Base-by-base conservation (phyloP, 2,329 filamentous ascomycete genomes). In the Chaetomium olivaceum region DNA sequence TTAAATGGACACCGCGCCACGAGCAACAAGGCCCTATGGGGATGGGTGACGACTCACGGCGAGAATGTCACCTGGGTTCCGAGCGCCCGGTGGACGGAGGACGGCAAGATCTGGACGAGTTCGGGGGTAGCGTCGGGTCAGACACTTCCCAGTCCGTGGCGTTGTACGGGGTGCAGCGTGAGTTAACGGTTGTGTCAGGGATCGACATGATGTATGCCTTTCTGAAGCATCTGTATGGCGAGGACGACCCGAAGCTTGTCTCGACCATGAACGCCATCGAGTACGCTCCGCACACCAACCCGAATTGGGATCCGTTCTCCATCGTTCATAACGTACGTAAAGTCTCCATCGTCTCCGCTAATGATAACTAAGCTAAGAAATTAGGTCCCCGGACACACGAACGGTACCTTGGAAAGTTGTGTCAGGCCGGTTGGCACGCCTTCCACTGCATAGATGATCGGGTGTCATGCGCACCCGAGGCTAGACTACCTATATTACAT, bases 51-150 rank as follows among this genome's bases (percentile, higher is more conserved):
- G 6, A 68, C 71, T 4, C 67, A 75, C 21, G 75, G 79, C 5
- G 73, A 75, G 0, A 72, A 77, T 2, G 80, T 84, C 1, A 71
- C 79, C 0, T 87, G 84, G 84, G 75, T 83, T 11, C 72, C 77
- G 0, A 76, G 77, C 36, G 83, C 84, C 25, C 75, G 84, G 33
- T 87, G 83, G 84, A 80, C 84, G 0, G 74, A 76, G 0, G 82
- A 85, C 71, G 82, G 81, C 0, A 82, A 84, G 67, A 74, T 86
- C 4, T 87, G 84, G 84, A 83, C 81, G 1, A 81, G 80, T 11
- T 82, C 80, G 0, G 83, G 84, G 0, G 80, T 86, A 11, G 80
- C 78, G 61, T 83, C 84, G n/a, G 70, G 70, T 16, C 16, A 8
- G 57, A 9, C 4, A 11, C 7, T 48, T 19, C 46, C n/a, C 21